Evolutionary conservation across 2,329 filamentous ascomycete species (phyloP), one percentile per base, ranked within the genome.

Genomic region (Myriangium duriaei): DNA sequence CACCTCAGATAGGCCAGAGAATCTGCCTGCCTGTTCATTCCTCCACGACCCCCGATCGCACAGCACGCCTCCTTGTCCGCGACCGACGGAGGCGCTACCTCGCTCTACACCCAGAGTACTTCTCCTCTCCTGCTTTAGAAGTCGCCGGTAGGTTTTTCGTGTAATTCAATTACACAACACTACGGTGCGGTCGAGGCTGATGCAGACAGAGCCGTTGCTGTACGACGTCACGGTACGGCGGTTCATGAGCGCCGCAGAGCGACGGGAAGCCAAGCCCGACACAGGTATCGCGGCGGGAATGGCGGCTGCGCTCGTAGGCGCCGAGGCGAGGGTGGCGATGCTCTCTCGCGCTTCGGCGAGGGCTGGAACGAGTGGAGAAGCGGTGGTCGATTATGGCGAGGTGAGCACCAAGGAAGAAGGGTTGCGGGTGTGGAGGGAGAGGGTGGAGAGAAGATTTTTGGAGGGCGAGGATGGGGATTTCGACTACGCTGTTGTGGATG

Each of bases 261-360:
- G 83, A 37, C 76, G 85, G 53, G 70, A 70, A 5, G 82, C 88
- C 49, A 80, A 78, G 6, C 74, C 74, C 30, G 62, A 65, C 6
- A 85, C 85, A 53, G 85, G 85, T 9, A 91, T 85, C 56, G 81
- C 80, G 1, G 80, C 81, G 15, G 71, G 81, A 10, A 69, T 93
- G 4, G 81, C 92, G 54, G 76, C 82, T 1, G 83, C 87, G 46
- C 64, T 93, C 5, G 62, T 78, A 42, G 75, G 84, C 17, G 79
- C 81, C 11, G 84, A 92, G 56, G 79, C 79, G 10, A 82, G 82
- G 51, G 68, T 88, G 45, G 14, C 61, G 66, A 40, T 61, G 61
- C 32, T 64, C 63, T 44, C 63, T 68, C 45, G 67, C 59, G 38
- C 75, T 67, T 49, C 60, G 50, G 26, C 65, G 63, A 35, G 69